Base-by-base conservation (phyloP, 768 basidiomycete species). In the Mycena olivaceomarginata region DNA sequence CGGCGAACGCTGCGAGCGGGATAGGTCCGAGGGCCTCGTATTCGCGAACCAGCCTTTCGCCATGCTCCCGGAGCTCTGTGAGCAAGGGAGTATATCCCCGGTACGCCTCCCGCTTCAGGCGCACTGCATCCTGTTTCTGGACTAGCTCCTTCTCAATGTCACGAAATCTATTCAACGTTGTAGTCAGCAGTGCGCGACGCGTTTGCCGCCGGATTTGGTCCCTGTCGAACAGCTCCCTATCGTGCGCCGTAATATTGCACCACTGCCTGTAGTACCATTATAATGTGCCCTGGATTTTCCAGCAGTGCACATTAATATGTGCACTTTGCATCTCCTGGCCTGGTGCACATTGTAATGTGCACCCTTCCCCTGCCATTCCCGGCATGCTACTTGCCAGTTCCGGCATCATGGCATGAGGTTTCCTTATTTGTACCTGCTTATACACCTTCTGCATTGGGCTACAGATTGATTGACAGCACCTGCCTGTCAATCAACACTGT, bases 31-130 rank as follows among this genome's bases (percentile, higher is more conserved):
- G 48, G 48, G 48, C 48, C 48, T 51, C 48, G 48, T 51, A 51
- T 51, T 51, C 48, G 48, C 48, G 48, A 51, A 51, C 48, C 48
- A 51, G 48, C 48, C 48, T 51, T 51, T 51, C n/a, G 48, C 48
- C 48, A 51, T 20, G 48, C 48, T 51, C 48, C 48, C 48, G 48
- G 18, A 51, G 48, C 18, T 51, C 18, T 51, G 48, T 51, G 48
- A 51, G 48, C 48, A 51, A 51, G 48, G 48, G 48, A 51, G 48
- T 51, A 51, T 51, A 51, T 51, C 48, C 48, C 48, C 48, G 18
- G 48, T 51, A 51, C 48, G 48, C 48, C 48, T 51, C 48, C 48
- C 48, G 48, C 48, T 51, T 51, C 48, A 51, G 48, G 48, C 48
- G 48, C 18, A 10, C 48, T 5, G 48, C 48, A 51, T 51, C 48